Evolutionary conservation across 306 rosid genomes (phyloP), one percentile per base, ranked within the genome.

Genomic region (Sesbania bispinosa): DNA sequence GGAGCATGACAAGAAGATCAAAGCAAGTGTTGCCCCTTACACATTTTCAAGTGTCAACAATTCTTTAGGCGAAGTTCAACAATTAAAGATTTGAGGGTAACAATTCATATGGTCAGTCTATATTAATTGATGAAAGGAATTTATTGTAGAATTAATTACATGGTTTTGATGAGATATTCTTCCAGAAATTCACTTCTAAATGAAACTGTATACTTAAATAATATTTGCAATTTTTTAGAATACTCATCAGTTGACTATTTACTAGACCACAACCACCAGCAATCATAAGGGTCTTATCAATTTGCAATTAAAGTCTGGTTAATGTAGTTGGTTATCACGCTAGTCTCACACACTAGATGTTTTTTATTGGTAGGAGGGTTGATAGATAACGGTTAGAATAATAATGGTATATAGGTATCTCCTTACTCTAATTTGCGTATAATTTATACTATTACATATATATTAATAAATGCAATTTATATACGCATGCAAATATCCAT

Each of bases 1-100:
- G 10, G 55, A 75, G 10, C 67, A 45, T 43, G 68, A 64, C 32
- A 66, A 42, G 21, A 42, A 75, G 4, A 75, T 53, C 1, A 9
- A 38, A 9, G 15, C 52, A 63, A 51, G 5, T 61, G 20, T 33
- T 47, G 18, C 30, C n/a, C n/a, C n/a, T n/a, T n/a, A n/a, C n/a
- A n/a, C n/a, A 32, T 35, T 67, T 3, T n/a, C 10, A 20, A 13
- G 7, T 36, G 30, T 6, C 20, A 47, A 48, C 33, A 14, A 48
- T 48, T 35, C 29, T 24, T 47, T 10, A 61, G 71, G 21, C 0
- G 7, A 48, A 51, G n/a, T 9, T 18, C 36, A 19, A 48, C 19
- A 50, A 62, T 36, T 36, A 1, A 48, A 24, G 18, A 62, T 10
- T 47, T 46, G 27, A 61, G 19, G 21, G 2, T 33, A 18, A 2